These are phyloP conservation scores for Piper longum DNA, from an alignment of 164 flowering plant genomes.

Conservation along the genomic window DNA sequence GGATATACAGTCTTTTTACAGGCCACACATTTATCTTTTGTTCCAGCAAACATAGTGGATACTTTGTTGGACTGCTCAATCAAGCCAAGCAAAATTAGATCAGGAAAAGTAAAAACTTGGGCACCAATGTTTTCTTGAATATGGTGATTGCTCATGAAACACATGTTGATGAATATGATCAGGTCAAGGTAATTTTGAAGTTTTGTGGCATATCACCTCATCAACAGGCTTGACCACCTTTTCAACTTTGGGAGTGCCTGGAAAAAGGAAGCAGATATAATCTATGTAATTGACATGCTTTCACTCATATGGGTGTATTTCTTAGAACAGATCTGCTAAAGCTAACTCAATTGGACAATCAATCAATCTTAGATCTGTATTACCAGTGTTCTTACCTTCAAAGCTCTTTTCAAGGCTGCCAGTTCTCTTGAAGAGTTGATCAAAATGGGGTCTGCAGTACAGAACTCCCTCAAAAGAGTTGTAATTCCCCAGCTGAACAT, in stretches of 20 bases:
- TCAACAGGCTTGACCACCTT: slow-evolving; percentile 33
- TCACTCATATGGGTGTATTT: no score
- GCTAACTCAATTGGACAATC: no score
- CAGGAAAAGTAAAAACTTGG: neutral
- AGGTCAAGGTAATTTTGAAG: neutral
- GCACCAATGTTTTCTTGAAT: no score
- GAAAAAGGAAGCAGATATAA: slow-evolving; percentile 4
- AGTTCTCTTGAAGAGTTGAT: no score
- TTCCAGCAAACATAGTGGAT: slow-evolving; percentile 53
- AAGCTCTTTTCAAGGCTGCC: slow-evolving; percentile 41
- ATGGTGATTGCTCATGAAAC: no score
- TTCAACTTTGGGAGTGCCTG: slow-evolving; percentile 48
- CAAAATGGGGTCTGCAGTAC: no score
- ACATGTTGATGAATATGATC: no score
- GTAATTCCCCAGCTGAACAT: slow-evolving; percentile 73
- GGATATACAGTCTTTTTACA: slow-evolving; percentile 68
- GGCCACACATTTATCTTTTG: slow-evolving; percentile 31
- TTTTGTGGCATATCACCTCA: slow-evolving; percentile 27
- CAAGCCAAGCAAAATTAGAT: neutral
- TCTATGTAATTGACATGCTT: neutral
- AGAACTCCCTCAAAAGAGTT: slow-evolving; percentile 29
- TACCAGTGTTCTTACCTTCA: slow-evolving; percentile 38
- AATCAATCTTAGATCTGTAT: no score
- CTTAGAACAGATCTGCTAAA: neutral
- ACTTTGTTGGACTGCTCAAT: slow-evolving; percentile 20